Base-by-base conservation (phyloP, 106 monocot genomes). In the Dendrobium chrysotoxum region DNA sequence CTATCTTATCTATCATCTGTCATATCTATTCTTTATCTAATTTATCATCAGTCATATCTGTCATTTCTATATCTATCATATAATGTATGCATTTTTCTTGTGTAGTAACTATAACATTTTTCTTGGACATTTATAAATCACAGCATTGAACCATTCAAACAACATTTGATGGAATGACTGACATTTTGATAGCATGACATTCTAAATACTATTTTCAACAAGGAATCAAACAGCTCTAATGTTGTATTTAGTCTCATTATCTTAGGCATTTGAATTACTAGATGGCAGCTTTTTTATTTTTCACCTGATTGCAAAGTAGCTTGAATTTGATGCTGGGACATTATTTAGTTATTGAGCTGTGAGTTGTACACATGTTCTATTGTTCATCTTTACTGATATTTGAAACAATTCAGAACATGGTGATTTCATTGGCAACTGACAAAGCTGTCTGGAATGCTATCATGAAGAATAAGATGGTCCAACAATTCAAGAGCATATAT, bases 401-500 rank as follows among this genome's bases (percentile, higher is more conserved):
- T 40, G 28, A 31, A 40, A 41, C 39, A 74, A 74, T 40, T 76
- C 86, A 88, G 91, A 85, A 77, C 53, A 86, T 85, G 84, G 91
- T 91, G 31, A 65, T 79, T 54, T 86, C 92, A 53, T 77, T 92
- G 67, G 83, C 90, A 75, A 81, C 86, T 23, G 92, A 92, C 84
- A 88, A 84, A 82, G 86, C 84, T 85, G 86, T 92, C 16, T 92
- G 90, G 92, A 79, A 90, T 79, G 88, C 92, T 13, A 82, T 92
- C 57, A 92, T 92, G 88, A 92, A 88, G 15, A 92, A 92, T 81
- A 86, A 88, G 21, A 84, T 79, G 31, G 92, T 92, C 17, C 86
- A 88, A 78, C 88, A 90, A 86, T 44, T 88, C 47, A 88, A 82
- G 80, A 84, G 81, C 23, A 79, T 85, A 8, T 81, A 88, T 25